Evolutionary conservation across 1,284 basidiomycete genomes (phyloP), one percentile per base, ranked within the genome.

Genomic region (Vanrija sp.): DNA sequence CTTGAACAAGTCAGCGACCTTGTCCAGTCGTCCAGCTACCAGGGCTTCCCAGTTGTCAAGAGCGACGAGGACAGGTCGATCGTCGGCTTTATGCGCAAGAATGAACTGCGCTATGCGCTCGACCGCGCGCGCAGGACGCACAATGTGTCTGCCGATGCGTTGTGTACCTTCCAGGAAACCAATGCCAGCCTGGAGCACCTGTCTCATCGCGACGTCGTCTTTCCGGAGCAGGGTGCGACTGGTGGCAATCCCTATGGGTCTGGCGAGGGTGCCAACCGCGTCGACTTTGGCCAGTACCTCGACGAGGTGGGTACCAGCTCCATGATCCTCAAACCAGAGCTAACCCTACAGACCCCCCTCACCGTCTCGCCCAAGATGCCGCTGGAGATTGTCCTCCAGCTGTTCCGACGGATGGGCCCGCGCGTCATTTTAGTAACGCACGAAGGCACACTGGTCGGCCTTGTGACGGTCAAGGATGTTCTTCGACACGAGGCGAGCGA

Each of bases 381-480:
- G 1, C 79, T 98, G 39, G 95, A 98, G 75, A 94, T 97, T 52
- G 92, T 95, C 12, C 91, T 97, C 86, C 89, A 96, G 70, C 77
- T 97, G 24, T 97, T 97, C 80, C 89, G 93, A 66, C 83, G 90
- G 46, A 88, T 97, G 86, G 94, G 95, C 0, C 96, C 96, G 1
- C 85, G 94, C 16, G 89, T 96, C 15, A 93, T 98, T 56, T 81
- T 98, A 6, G 91, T 98, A 1, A 88, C 92, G 67, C 84, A 88
- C 53, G 83, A 86, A 63, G 95, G 95, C 12, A 77, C 79, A 39
- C 80, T 99, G 3, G 83, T 82, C 0, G 95, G 95, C 1, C 79
- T 99, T 15, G 86, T 97, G 19, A 98, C 94, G 0, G 88, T 98
- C 55, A 98, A 98, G 71, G 96, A 99, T 64, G 89, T 98, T 12